Percentiles rank a stretch among this genome's conserved stretches.
phyloP scores from a whole-genome alignment of 129 eudicot species.

The Logfia minima region DNA sequence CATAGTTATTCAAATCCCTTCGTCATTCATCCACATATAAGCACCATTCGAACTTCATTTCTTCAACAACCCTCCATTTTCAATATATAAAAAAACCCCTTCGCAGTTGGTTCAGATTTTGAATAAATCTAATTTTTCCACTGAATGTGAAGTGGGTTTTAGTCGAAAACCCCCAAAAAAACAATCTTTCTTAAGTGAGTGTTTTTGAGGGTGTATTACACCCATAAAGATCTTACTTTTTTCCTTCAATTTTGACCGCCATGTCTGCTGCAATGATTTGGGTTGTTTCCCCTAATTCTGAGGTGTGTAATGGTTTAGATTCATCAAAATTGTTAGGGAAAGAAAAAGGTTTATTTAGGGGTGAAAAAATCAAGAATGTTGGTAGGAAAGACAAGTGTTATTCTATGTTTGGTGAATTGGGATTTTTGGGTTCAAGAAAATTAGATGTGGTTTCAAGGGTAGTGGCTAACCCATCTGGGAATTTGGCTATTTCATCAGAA shows the following conservation, averaged over 20 bases:
- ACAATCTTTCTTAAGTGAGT: slow-evolving; percentile 20
- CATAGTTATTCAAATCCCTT: slow-evolving; percentile 1
- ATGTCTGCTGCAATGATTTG: slow-evolving; percentile 79
- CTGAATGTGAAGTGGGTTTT: slow-evolving; percentile 39
- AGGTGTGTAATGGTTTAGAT: slow-evolving; percentile 47
- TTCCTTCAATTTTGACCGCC: slow-evolving; percentile 3
- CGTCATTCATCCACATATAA: slow-evolving; percentile 5
- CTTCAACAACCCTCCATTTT: slow-evolving; percentile 21
- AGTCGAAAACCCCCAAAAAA: slow-evolving; percentile 9
- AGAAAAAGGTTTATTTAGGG: slow-evolving; percentile 31
- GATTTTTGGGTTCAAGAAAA: slow-evolving; percentile 35
- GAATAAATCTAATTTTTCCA: slow-evolving; percentile 8
- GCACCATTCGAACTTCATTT: background rate
- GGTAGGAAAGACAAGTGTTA: slow-evolving; percentile 39
- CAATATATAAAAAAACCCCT: background rate
- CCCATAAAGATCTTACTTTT: background rate
- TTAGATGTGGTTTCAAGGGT: slow-evolving; percentile 50
- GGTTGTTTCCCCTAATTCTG: slow-evolving; percentile 70
- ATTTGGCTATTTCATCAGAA: slow-evolving; percentile 71
- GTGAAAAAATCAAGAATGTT: slow-evolving; percentile 40
- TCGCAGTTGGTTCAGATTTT: slow-evolving; percentile 1
- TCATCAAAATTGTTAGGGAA: slow-evolving; percentile 34
- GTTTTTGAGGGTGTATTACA: slow-evolving; percentile 2
- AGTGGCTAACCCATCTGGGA: slow-evolving; percentile 72
- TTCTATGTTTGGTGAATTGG: slow-evolving; percentile 35